phyloP scores from a whole-genome alignment of 495 filamentous ascomycete species.

The Aspergillus leporis region DNA sequence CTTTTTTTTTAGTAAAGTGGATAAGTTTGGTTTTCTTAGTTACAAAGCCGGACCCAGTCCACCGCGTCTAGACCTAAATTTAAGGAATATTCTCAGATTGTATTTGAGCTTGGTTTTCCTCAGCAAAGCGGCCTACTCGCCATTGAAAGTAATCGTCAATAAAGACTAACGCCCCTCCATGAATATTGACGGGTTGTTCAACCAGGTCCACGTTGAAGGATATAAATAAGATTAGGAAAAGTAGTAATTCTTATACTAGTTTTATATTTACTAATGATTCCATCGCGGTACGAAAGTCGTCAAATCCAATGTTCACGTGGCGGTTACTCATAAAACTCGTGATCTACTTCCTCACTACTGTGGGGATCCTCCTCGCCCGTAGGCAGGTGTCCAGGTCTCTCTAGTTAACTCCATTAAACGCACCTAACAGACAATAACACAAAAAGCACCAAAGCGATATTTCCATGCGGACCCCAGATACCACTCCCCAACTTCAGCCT shows the following conservation, averaged over 20 bases:
- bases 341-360: slow-evolving; percentile 21
- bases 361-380: slow-evolving; percentile 22
- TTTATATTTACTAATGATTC: slow-evolving; percentile 21
- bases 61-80: slow-evolving; percentile 20
- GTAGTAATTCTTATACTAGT: slow-evolving; percentile 27
- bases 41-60: slow-evolving; percentile 22
- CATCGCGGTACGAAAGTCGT: too few species aligned
- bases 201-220: too few species aligned
- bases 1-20: slow-evolving; percentile 22
- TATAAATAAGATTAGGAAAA: slow-evolving; percentile 28
- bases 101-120: slow-evolving; percentile 23
- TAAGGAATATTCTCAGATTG: slow-evolving; percentile 23
- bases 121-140: slow-evolving; percentile 18
- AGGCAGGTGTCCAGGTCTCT: slow-evolving; percentile 22
- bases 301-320: slow-evolving; percentile 23
- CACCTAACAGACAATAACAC: slow-evolving; percentile 32
- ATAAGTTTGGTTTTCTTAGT: slow-evolving; percentile 30
- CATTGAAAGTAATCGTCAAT: slow-evolving; percentile 30
- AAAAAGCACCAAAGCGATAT: too few species aligned
- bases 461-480: too few species aligned
- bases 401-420: slow-evolving; percentile 32
- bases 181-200: slow-evolving; percentile 19
- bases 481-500: too few species aligned
- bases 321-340: slow-evolving; percentile 27
- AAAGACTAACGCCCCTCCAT: slow-evolving; percentile 25